A percentile compares a stretch with the other conserved stretches of the same genome.
Conservation (phyloP, 2,329 filamentous ascomycete species). For the Apiospora saccharicola region DNA sequence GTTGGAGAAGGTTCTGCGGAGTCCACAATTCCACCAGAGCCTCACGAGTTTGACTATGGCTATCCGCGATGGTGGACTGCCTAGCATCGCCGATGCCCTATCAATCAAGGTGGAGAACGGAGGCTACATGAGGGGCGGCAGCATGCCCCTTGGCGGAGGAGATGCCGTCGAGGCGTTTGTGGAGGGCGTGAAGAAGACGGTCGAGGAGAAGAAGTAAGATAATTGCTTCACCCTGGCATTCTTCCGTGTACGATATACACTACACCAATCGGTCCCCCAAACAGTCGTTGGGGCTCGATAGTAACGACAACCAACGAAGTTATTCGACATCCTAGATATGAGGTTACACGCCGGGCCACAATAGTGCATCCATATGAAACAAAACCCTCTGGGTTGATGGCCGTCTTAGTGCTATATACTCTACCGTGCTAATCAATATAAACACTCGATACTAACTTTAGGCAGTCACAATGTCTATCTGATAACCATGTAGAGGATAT, state of each 20-base stretch:
- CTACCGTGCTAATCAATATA: background rate
- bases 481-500: background rate
- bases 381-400: background rate
- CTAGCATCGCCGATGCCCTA: conserved; percentile 87
- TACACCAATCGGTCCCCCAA: background rate
- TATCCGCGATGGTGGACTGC: conserved; percentile 86
- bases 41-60: conserved; percentile 86
- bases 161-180: conserved; percentile 92
- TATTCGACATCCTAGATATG: background rate
- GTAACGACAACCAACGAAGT: background rate
- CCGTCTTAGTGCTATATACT: background rate
- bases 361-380: background rate
- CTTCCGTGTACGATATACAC: background rate
- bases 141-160: conserved; percentile 85
- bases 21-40: conserved; percentile 90
- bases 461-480: background rate
- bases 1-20: conserved; percentile 81
- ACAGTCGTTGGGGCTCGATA: background rate
- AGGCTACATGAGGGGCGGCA: conserved; percentile 80
- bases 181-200: conserved; percentile 82
- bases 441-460: background rate
- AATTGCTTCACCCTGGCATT: background rate
- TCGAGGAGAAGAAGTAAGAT: conserved; percentile 61
- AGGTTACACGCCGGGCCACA: too few relatives aligned
- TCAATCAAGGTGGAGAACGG: conserved; percentile 82